These are phyloP conservation scores for Podila minutissima DNA, from an alignment of 192 early-diverging fungal genomes.

Conservation along the genomic window DNA sequence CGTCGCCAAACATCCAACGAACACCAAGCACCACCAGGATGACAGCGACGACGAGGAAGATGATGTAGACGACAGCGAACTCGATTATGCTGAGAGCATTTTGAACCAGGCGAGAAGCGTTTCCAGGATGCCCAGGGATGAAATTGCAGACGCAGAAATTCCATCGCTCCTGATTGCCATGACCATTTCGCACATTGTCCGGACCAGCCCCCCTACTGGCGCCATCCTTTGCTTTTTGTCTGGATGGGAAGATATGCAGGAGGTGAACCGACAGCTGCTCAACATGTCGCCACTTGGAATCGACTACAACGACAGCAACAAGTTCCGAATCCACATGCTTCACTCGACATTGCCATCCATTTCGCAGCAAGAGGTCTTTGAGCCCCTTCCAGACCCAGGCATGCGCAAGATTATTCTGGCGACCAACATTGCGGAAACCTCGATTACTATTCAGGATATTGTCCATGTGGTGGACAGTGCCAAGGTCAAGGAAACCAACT, in stretches of 20 bases:
- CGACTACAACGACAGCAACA: constrained; percentile 56
- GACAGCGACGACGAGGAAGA: constrained; percentile 52
- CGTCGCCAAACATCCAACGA: background rate
- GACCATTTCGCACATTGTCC: constrained; percentile 53
- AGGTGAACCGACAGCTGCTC: constrained; percentile 54
- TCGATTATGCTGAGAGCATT: constrained; percentile 47
- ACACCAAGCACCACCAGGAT: constrained; percentile 1
- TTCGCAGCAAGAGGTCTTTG: constrained; percentile 73
- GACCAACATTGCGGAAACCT: constrained; percentile 82
- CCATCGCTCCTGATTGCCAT: constrained; percentile 53
- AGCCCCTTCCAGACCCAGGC: constrained; percentile 50
- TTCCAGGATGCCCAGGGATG: constrained; percentile 47
- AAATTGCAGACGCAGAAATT: constrained; percentile 53
- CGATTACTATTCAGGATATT: constrained; percentile 79
- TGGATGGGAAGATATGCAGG: constrained; percentile 72
- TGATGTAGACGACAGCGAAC: constrained; percentile 50
- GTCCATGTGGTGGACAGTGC: constrained; percentile 77
- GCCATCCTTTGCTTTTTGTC: constrained; percentile 82
- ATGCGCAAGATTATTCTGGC: constrained; percentile 72
- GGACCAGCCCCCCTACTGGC: constrained; percentile 56
- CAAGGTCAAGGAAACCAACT: constrained; percentile 70
- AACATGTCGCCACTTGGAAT: constrained; percentile 54
- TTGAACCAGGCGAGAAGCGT: constrained; percentile 51
- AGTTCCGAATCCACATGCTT: constrained; percentile 62
- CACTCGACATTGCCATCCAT: constrained; percentile 69